These are phyloP conservation scores for Epichloe scottii DNA, from an alignment of 2,329 filamentous ascomycete genomes.

Conservation along the genomic window DNA sequence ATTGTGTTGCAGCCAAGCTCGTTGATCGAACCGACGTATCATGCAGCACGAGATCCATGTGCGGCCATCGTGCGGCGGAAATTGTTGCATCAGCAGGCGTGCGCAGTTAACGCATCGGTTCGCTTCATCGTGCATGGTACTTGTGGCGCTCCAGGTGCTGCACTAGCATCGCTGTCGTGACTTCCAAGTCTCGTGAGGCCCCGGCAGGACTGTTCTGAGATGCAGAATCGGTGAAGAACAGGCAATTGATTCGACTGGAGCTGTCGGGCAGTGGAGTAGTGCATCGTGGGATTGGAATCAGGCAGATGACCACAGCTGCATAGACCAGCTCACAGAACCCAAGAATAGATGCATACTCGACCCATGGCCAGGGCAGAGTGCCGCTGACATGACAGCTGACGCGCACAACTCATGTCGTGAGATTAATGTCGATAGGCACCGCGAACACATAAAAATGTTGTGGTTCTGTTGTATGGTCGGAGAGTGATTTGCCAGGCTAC, in stretches of 20 bases:
- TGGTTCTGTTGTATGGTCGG: background rate
- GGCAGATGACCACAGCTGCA: constrained; percentile 8
- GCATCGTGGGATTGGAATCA: constrained; percentile 4
- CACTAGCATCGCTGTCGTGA: background rate
- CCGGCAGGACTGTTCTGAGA: background rate
- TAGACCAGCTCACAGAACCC: constrained; percentile 5
- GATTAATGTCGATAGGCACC: background rate
- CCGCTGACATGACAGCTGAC: constrained; percentile 4
- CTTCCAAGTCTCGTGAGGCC: background rate
- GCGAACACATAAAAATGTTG: constrained; percentile 1
- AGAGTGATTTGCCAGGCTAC: background rate
- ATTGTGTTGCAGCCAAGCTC: background rate
- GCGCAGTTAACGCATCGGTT: background rate
- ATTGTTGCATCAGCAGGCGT: background rate
- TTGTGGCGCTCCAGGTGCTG: background rate
- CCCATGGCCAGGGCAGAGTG: constrained; percentile 6
- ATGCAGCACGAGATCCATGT: constrained; percentile 2
- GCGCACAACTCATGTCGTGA: constrained; percentile 5
- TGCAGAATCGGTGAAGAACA: background rate
- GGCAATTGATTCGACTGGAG: constrained; percentile 8
- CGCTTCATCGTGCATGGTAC: background rate
- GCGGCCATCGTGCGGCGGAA: constrained; percentile 3
- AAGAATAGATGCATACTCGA: constrained; percentile 7
- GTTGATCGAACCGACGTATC: background rate
- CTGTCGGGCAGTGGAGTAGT: constrained; percentile 1